These are phyloP conservation scores for Micractinium sp. DNA, from an alignment of 139 green algal species.

Conservation along the genomic window DNA sequence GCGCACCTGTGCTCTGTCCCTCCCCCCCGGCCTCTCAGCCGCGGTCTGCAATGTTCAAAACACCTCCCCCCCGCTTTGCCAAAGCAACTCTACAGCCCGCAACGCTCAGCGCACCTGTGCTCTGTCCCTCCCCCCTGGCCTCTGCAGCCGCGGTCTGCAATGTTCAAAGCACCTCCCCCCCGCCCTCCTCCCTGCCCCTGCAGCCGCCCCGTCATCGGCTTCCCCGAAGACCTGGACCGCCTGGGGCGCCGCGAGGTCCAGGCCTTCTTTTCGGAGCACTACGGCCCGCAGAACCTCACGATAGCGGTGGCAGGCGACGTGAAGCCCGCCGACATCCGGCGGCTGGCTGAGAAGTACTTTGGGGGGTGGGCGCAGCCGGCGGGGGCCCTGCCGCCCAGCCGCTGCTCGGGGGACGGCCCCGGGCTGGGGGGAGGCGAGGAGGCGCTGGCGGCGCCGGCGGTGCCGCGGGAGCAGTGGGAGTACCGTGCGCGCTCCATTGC, in stretches of 20 bases:
- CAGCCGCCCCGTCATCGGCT: constrained; percentile 84
- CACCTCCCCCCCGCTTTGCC: no score
- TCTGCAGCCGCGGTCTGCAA: not conserved
- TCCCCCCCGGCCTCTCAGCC: no score
- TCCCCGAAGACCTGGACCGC: constrained; percentile 60
- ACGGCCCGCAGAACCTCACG: constrained; percentile 68
- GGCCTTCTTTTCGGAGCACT: constrained; percentile 67
- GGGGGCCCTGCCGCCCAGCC: not conserved
- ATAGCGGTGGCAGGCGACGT: constrained; percentile 77
- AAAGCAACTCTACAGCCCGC: no score
- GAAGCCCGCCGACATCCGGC: constrained; percentile 27
- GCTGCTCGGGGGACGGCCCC: not conserved
- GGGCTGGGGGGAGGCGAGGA: not conserved
- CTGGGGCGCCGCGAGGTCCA: constrained; percentile 73
- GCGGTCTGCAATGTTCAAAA: no score
- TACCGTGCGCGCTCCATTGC: constrained; percentile 28
- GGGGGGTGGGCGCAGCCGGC: constrained; percentile 7
- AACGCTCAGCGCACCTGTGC: no score
- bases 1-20: not conserved
- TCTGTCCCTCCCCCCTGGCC: not conserved
- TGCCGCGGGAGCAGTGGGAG: not conserved
- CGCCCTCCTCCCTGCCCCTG: not conserved
- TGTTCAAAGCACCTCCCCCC: not conserved
- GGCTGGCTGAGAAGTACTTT: constrained; percentile 25
- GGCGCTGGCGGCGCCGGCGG: constrained; percentile 7